Percentiles rank a stretch among this genome's conserved stretches.
Evolutionary conservation across 495 filamentous ascomycete species (phyloP).

Genomic region (Neurospora sp.): DNA sequence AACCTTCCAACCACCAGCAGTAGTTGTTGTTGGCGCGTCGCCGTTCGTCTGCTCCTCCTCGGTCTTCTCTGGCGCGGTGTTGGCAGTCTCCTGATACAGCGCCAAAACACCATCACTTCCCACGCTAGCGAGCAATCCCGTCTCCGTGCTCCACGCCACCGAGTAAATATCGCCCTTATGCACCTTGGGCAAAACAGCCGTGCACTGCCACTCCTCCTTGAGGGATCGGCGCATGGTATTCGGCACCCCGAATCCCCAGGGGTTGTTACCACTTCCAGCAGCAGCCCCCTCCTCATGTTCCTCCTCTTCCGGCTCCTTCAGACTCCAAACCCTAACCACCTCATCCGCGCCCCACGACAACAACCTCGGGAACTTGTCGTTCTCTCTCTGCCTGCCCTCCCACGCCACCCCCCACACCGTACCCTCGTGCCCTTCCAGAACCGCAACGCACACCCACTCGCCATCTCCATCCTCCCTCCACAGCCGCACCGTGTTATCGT

Average conservation of each 20-base stretch:
- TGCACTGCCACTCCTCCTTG: conserved; percentile 74
- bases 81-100: conserved; percentile 58
- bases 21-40: conserved; percentile 2
- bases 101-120: conserved; percentile 80
- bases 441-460: conserved; percentile 87
- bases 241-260: conserved; percentile 40
- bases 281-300: conserved; percentile 14
- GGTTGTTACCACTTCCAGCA: neutral
- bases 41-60: conserved; percentile 22
- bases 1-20: conserved; percentile 54
- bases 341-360: conserved; percentile 70
- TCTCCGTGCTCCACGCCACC: conserved; percentile 64
- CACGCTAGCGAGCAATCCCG: conserved; percentile 67
- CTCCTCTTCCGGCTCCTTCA: conserved; percentile 45
- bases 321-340: conserved; percentile 67
- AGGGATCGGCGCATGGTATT: conserved; percentile 69
- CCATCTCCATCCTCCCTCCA: conserved; percentile 81
- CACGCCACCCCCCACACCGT: conserved; percentile 89
- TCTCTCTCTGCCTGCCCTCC: conserved; percentile 43
- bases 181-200: conserved; percentile 55
- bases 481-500: conserved; percentile 82
- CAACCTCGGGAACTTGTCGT: conserved; percentile 47
- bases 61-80: conserved; percentile 15
- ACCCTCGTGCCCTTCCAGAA: conserved; percentile 60
- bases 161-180: conserved; percentile 79